Evolutionary conservation across 2,329 filamentous ascomycete genomes (phyloP).

Genomic region (Acrocalymma vagum): DNA sequence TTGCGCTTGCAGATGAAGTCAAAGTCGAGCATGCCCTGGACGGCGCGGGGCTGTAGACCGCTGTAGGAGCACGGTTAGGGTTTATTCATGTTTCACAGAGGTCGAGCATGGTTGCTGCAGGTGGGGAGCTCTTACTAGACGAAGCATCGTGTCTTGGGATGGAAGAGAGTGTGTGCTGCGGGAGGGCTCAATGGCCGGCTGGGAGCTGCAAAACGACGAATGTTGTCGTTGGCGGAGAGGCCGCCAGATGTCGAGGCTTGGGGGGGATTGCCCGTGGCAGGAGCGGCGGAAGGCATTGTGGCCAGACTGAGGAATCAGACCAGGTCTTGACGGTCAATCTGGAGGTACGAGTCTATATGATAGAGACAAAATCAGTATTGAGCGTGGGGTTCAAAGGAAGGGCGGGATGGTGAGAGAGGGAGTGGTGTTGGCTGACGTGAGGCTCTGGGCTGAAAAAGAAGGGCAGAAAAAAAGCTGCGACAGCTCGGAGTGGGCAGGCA

Average conservation of each 20-base stretch:
- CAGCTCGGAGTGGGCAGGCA: conserved; percentile 27
- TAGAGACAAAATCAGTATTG: conserved; percentile 6
- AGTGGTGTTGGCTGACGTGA: conserved; percentile 35
- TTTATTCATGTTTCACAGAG: conserved; percentile 5
- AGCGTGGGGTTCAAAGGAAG: conserved; percentile 1
- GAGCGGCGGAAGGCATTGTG: conserved; percentile 56
- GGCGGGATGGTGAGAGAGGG: conserved; percentile 17
- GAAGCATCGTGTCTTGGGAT: conserved; percentile 99
- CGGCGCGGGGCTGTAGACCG: conserved; percentile 88
- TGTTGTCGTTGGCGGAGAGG: conserved; percentile 94
- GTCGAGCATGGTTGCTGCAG: conserved; percentile 4
- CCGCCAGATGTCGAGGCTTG: conserved; percentile 40
- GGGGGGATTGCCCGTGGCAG: conserved; percentile 41
- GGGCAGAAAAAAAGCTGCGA: conserved; percentile 25
- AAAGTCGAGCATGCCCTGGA: conserved; percentile 83
- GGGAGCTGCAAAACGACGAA: conserved; percentile 92
- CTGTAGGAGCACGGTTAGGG: conserved; percentile 50
- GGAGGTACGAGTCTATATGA: conserved; percentile 1
- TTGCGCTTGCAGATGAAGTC: conserved; percentile 99
- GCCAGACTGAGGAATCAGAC: conserved; percentile 14
- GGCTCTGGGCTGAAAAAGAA: conserved; percentile 20
- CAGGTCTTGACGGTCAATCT: conserved; percentile 29
- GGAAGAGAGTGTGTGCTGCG: conserved; percentile 91
- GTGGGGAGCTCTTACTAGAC: conserved; percentile 74
- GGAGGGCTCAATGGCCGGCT: conserved; percentile 91